Evolutionary conservation across 768 basidiomycete species (phyloP), one percentile per base, ranked within the genome.

Genomic region (Psilocybe sp.): DNA sequence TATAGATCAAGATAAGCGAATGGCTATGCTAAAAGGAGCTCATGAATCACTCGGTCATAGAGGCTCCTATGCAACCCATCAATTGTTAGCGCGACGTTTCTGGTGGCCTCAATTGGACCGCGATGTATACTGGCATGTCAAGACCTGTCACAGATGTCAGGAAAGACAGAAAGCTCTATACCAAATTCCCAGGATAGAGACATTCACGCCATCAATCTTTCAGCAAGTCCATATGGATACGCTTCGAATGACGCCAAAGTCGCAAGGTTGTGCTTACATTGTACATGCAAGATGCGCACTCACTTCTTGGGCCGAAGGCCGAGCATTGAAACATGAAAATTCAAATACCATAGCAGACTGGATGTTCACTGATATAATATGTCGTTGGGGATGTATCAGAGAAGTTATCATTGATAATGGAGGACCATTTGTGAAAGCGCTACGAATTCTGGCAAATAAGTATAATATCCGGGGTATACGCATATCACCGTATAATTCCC

Each of bases 371-470:
- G 65, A 72, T 10, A 63, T 72, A 3, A 53, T 70, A 0, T 68
- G 64, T 43, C 32, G 64, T 19, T 77, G 74, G 74, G 75, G 73
- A 2, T 60, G 65, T n/a, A n/a, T 74, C 0, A 14, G 11, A 0
- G 60, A 70, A 19, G 69, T 78, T n/a, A 64, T 77, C 0, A 74
- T 69, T 0, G 76, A 79, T 49, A 79, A 79, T 42, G 63, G 64
- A 1, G 32, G 43, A 4, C 47, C 58, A 1, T 62, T 64, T 28
- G 37, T 46, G 16, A 52, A 55, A 8, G 62, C 63, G 0, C 19
- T 60, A 4, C 37, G 35, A 1, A 61, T 53, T 53, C 39, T 65
- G 1, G 31, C 42, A 13, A 28, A 57, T 35, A 64, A 62, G 31
- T 66, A 63, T 44, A 54, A 47, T 4, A 59, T 63, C 11, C 45